These are phyloP conservation scores for Pseudozyma tsukubaensis DNA, from an alignment of 1,284 basidiomycete species.

Conservation along the genomic window DNA sequence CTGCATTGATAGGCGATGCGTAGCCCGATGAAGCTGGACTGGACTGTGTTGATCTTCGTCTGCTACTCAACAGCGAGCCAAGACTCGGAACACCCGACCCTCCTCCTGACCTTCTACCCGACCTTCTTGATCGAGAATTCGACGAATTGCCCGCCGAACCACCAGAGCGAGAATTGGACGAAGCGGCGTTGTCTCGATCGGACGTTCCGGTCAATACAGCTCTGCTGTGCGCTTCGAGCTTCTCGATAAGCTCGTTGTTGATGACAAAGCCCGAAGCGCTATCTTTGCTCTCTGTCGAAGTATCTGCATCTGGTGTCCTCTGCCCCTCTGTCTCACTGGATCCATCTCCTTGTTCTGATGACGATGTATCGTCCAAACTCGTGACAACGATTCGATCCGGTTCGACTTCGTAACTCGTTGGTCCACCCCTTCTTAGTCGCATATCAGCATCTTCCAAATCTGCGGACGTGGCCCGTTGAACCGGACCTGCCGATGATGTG, in stretches of 20 bases:
- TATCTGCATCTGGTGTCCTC: constrained; percentile 33
- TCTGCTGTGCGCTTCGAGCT: constrained; percentile 52
- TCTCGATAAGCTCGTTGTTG: constrained; percentile 58
- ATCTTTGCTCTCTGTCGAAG: constrained; percentile 26
- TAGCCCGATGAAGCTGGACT: constrained; percentile 45
- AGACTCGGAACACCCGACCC: constrained; percentile 12
- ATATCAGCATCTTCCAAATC: constrained; percentile 40
- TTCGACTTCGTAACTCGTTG: constrained; percentile 49
- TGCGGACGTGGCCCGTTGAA: constrained; percentile 3
- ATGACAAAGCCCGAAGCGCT: constrained; percentile 37
- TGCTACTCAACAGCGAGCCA: constrained; percentile 31
- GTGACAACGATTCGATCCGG: constrained; percentile 50
- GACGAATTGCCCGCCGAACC: not conserved
- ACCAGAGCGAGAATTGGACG: constrained; percentile 17
- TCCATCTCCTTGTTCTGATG: constrained; percentile 26
- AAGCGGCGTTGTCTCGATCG: constrained; percentile 41
- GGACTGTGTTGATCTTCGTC: constrained; percentile 37
- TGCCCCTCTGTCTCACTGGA: constrained; percentile 13
- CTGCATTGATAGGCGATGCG: constrained; percentile 42
- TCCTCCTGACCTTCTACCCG: constrained; percentile 32
- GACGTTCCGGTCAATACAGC: constrained; percentile 48
- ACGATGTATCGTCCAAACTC: constrained; percentile 43
- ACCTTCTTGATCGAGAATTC: constrained; percentile 17
- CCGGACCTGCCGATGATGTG: not conserved
- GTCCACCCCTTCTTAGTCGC: constrained; percentile 24